Conservation (phyloP, 2,329 filamentous ascomycete genomes). For the Aureobasidium leucospermi region DNA sequence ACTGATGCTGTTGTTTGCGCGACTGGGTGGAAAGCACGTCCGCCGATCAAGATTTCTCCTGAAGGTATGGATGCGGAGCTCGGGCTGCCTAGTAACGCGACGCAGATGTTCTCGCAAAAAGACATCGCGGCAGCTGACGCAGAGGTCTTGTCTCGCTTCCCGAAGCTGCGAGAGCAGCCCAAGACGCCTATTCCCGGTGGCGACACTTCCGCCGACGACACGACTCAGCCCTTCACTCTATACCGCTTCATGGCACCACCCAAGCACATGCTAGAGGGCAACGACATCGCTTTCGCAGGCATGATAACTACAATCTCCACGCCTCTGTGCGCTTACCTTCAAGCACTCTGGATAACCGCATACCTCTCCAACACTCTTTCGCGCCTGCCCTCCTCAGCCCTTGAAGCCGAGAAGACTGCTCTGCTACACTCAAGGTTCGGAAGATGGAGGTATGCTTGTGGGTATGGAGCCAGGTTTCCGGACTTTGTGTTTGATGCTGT, state of each 20-base stretch:
- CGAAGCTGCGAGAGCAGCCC: constrained; percentile 47
- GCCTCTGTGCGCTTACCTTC: constrained; percentile 31
- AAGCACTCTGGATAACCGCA: constrained; percentile 47
- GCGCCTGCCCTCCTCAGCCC: constrained; percentile 23
- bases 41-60: constrained; percentile 31
- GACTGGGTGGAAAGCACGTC: constrained; percentile 50
- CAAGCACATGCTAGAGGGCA: constrained; percentile 21
- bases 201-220: background rate
- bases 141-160: constrained; percentile 48
- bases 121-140: constrained; percentile 36
- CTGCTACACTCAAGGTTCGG: constrained; percentile 62
- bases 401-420: constrained; percentile 36
- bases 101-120: constrained; percentile 24
- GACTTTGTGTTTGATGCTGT: constrained; percentile 72
- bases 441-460: constrained; percentile 60
- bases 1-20: constrained; percentile 48
- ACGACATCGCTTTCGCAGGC: constrained; percentile 36
- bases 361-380: constrained; percentile 49
- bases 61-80: background rate
- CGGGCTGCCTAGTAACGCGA: background rate
- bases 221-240: constrained; percentile 27
- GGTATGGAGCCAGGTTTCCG: constrained; percentile 54
- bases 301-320: constrained; percentile 32
- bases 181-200: constrained; percentile 12
- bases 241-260: constrained; percentile 39